Conservation (phyloP, 441 rosid genomes). For the Jatropha multifida region DNA sequence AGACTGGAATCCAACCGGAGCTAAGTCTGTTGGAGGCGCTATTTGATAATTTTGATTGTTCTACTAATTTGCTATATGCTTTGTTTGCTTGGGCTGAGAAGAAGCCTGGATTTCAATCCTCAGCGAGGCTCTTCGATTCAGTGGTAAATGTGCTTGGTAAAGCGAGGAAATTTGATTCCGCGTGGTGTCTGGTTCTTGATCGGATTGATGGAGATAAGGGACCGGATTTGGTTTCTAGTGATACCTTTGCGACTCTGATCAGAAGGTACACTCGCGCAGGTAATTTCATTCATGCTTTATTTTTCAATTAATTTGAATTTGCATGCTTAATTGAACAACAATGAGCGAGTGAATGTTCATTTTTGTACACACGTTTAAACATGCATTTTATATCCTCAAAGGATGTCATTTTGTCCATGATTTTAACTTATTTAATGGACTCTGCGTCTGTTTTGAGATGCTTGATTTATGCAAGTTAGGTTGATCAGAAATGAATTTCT, state of each 20-base stretch:
- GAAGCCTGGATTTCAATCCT: constrained; percentile 48
- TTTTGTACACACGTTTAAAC: no score
- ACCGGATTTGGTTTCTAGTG: constrained; percentile 48
- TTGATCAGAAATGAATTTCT: neutral
- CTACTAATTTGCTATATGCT: constrained; percentile 61
- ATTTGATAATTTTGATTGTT: constrained; percentile 58
- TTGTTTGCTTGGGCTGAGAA: constrained; percentile 75
- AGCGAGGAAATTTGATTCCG: constrained; percentile 64
- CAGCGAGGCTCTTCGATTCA: constrained; percentile 46
- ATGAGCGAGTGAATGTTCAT: neutral
- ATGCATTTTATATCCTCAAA: no score
- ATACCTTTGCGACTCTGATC: constrained; percentile 63
- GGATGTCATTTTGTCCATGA: no score
- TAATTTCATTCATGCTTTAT: constrained; percentile 22
- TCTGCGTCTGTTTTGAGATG: neutral
- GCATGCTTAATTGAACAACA: neutral
- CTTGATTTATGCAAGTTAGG: neutral
- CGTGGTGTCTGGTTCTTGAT: constrained; percentile 67
- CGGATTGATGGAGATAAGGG: constrained; percentile 32
- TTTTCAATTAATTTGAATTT: constrained; percentile 1
- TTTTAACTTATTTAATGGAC: neutral
- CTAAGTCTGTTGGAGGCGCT: constrained; percentile 42
- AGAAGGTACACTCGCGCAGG: constrained; percentile 87
- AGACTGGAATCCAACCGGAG: constrained; percentile 54
- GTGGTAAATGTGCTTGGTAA: constrained; percentile 58